These are phyloP conservation scores for Xanthoconium purpureum DNA, from an alignment of 768 basidiomycete species.

Conservation along the genomic window DNA sequence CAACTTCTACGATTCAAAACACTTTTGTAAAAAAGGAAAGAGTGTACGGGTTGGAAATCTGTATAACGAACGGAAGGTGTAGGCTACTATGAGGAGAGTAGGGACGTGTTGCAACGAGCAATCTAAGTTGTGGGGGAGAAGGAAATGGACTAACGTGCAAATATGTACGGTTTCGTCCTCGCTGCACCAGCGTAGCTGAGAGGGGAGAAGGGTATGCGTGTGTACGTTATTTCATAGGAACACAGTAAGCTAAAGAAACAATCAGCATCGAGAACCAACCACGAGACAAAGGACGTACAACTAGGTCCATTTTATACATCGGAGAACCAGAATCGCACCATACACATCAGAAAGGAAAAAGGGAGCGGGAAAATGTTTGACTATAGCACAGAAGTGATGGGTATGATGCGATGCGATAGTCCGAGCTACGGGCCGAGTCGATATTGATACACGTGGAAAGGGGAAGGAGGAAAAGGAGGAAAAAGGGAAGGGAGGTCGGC, in stretches of 20 bases:
- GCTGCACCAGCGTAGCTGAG: constrained; percentile 16
- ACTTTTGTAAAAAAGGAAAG: constrained; percentile 19
- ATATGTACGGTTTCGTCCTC: constrained; percentile 18
- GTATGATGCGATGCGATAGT: constrained; percentile 35
- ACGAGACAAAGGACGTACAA: constrained; percentile 11
- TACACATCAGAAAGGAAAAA: constrained; percentile 22
- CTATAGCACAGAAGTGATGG: constrained; percentile 27
- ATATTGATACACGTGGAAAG: constrained; percentile 32
- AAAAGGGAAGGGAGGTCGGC: not conserved
- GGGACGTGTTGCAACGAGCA: constrained; percentile 17
- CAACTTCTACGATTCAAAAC: constrained; percentile 6
- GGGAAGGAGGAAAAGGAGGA: not conserved
- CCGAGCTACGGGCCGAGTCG: constrained; percentile 27
- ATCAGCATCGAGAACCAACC: constrained; percentile 9
- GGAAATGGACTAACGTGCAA: constrained; percentile 18
- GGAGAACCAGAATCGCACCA: constrained; percentile 35
- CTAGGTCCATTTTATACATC: constrained; percentile 27
- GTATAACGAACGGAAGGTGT: constrained; percentile 26
- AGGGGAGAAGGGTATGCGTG: constrained; percentile 24
- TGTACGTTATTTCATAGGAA: constrained; percentile 27
- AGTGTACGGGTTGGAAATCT: constrained; percentile 26
- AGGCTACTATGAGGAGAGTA: constrained; percentile 17
- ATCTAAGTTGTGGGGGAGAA: constrained; percentile 17
- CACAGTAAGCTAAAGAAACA: constrained; percentile 18
- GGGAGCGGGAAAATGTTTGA: not conserved